These are phyloP conservation scores for Neurospora sublineolata DNA, from an alignment of 495 filamentous ascomycete species.

Conservation along the genomic window DNA sequence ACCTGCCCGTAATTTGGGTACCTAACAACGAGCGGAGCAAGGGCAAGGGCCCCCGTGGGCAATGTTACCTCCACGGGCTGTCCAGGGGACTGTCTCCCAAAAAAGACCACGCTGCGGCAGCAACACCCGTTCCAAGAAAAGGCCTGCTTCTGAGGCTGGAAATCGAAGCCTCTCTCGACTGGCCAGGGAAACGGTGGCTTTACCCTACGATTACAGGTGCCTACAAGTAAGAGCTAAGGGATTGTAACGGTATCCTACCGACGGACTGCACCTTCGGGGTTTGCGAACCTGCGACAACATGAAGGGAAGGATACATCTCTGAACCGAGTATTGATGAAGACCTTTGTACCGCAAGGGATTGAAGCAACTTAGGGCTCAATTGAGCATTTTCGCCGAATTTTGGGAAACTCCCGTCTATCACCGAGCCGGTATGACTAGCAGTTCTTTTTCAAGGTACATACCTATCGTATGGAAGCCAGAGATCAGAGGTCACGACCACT, in stretches of 20 bases:
- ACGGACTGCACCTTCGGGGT: background rate
- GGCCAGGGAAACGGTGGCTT: background rate
- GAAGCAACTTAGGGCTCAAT: background rate
- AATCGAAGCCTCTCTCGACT: background rate
- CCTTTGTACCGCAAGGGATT: background rate
- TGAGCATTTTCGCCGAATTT: background rate
- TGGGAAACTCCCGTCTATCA: background rate
- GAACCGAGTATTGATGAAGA: background rate
- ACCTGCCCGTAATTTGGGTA: background rate
- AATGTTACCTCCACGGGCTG: background rate
- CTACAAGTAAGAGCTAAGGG: background rate
- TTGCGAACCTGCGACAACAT: background rate
- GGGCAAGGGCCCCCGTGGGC: background rate
- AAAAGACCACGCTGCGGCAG: background rate
- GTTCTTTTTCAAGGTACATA: background rate
- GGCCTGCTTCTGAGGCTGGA: background rate
- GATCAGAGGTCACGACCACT: background rate
- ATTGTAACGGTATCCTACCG: background rate
- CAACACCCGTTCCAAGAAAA: background rate
- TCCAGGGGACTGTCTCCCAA: background rate
- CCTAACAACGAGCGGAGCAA: background rate
- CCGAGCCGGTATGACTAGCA: background rate
- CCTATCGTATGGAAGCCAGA: background rate
- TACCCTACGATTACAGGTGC: background rate
- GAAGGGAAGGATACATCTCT: background rate